Conservation (phyloP, 2,329 filamentous ascomycete species). For the Penicillium sp. region DNA sequence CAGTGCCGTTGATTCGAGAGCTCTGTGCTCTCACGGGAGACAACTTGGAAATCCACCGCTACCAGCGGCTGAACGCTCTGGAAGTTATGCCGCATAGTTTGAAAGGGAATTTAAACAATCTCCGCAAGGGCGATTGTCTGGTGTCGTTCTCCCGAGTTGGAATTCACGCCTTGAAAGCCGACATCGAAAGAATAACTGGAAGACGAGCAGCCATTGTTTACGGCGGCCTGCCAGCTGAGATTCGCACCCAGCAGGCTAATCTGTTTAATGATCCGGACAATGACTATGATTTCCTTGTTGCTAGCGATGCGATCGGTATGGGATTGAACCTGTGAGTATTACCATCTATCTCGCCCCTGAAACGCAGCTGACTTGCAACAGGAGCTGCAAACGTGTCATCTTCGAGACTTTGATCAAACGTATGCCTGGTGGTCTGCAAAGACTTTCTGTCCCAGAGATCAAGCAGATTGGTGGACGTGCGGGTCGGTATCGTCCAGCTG, state of each 20-base stretch:
- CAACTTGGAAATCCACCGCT: conserved; percentile 74
- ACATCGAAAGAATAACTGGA: conserved; percentile 73
- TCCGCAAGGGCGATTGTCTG: conserved; percentile 86
- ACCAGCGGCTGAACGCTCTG: conserved; percentile 78
- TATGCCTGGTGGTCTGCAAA: conserved; percentile 57
- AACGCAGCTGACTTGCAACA: conserved; percentile 28
- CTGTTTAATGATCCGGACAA: conserved; percentile 95
- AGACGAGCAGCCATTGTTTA: conserved; percentile 89
- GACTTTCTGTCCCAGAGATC: conserved; percentile 71
- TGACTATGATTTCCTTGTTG: conserved; percentile 91
- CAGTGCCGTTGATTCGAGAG: conserved; percentile 73
- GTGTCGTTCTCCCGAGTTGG: conserved; percentile 80
- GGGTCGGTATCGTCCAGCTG: conserved; percentile 75
- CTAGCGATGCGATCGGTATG: conserved; percentile 97
- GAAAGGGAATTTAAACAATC: conserved; percentile 59
- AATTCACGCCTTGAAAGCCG: conserved; percentile 75
- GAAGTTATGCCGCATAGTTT: conserved; percentile 65
- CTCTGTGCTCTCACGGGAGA: conserved; percentile 80
- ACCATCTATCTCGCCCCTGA: background rate
- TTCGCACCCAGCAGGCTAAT: conserved; percentile 82
- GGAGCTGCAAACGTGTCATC: conserved; percentile 80
- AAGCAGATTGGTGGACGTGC: conserved; percentile 95
- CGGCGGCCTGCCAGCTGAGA: conserved; percentile 86
- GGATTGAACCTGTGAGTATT: conserved; percentile 78
- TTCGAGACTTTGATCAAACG: conserved; percentile 77